Evolutionary conservation across 371 early-diverging fungal species (phyloP).

Genomic region (Mucor velutinosus): DNA sequence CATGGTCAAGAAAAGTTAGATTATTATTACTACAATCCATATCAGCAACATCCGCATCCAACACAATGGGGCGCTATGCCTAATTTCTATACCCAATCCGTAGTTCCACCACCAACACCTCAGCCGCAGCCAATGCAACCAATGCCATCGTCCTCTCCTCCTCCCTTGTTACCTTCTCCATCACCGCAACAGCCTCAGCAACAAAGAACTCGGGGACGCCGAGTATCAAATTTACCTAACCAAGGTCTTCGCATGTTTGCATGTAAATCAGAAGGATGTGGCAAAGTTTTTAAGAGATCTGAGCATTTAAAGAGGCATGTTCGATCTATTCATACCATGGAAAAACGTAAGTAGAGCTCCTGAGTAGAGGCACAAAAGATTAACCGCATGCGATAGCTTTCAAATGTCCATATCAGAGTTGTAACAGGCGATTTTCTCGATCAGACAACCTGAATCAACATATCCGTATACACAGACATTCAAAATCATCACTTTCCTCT

Average conservation of each 20-base stretch:
- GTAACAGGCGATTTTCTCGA: slow-evolving; percentile 26
- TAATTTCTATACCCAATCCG: neutral
- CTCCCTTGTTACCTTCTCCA: slow-evolving; percentile 18
- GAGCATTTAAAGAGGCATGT: slow-evolving; percentile 69
- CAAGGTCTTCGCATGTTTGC: slow-evolving; percentile 45
- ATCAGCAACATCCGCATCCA: neutral
- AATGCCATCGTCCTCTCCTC: neutral
- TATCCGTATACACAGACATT: slow-evolving; percentile 27
- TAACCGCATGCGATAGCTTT: slow-evolving; percentile 6
- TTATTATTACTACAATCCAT: neutral
- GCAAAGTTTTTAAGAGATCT: slow-evolving; percentile 62
- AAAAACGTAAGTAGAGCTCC: slow-evolving; percentile 56
- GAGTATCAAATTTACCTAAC: slow-evolving; percentile 52
- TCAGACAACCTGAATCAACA: slow-evolving; percentile 32
- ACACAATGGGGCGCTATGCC: neutral
- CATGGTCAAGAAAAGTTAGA: neutral
- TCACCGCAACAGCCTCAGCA: slow-evolving; percentile 29
- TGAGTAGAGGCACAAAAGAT: neutral
- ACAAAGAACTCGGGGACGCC: slow-evolving; percentile 52
- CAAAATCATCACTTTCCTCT: neutral
- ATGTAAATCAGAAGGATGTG: slow-evolving; percentile 57
- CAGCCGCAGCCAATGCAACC: slow-evolving; percentile 5
- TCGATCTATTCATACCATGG: slow-evolving; percentile 64
- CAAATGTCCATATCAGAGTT: slow-evolving; percentile 21
- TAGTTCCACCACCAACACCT: neutral